These are phyloP conservation scores for Fragaria iinumae DNA, from an alignment of 306 rosid species.

Conservation along the genomic window DNA sequence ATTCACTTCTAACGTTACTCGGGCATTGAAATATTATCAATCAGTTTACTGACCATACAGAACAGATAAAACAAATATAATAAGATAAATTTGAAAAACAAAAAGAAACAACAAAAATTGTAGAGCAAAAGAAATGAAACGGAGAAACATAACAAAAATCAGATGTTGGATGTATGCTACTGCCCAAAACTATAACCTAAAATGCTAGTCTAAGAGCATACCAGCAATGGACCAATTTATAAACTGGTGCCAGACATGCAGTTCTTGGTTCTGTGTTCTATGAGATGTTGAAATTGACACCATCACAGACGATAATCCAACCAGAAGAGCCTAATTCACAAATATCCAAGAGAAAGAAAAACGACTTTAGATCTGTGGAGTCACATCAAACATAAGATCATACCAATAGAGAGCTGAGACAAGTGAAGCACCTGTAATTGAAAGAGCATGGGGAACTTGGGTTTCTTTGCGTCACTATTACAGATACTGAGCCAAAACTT, in stretches of 20 bases:
- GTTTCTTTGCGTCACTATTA: slow-evolving; percentile 43
- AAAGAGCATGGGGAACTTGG: slow-evolving; percentile 59
- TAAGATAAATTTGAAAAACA: too few species aligned
- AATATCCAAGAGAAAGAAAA: background rate
- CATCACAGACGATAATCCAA: slow-evolving; percentile 72
- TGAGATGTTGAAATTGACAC: slow-evolving; percentile 80
- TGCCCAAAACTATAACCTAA: slow-evolving; percentile 4
- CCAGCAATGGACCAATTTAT: slow-evolving; percentile 77
- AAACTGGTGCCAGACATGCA: slow-evolving; percentile 66
- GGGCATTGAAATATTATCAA: background rate
- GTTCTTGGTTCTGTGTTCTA: slow-evolving; percentile 67
- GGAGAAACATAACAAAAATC: background rate
- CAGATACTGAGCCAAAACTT: slow-evolving; percentile 67
- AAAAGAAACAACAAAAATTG: background rate
- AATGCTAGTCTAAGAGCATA: slow-evolving; percentile 36
- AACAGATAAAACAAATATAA: background rate
- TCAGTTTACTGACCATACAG: background rate
- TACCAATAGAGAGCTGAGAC: slow-evolving; percentile 13
- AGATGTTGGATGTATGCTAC: background rate
- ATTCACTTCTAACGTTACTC: slow-evolving; percentile 14
- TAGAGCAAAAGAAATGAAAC: background rate
- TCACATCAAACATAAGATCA: slow-evolving; percentile 22
- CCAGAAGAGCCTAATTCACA: slow-evolving; percentile 61
- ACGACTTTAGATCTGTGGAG: slow-evolving; percentile 10
- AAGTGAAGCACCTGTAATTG: slow-evolving; percentile 57